Conservation (phyloP, 2,329 filamentous ascomycete genomes). For the Botrytis sinoallii region DNA sequence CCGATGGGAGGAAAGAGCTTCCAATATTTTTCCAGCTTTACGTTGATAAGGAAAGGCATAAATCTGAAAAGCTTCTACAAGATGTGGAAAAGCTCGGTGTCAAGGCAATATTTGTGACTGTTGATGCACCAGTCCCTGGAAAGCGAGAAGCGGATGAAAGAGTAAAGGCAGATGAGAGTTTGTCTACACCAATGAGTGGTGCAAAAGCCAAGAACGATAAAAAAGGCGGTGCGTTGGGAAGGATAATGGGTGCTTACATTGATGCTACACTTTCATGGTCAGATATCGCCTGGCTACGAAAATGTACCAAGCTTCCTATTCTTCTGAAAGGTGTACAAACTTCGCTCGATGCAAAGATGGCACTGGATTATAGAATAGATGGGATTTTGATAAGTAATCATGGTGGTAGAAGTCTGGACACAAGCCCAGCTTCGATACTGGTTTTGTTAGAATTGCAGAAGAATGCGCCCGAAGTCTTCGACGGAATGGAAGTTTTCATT, state of each 20-base stretch:
- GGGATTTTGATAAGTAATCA: conserved; percentile 71
- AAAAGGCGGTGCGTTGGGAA: conserved; percentile 53
- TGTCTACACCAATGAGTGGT: conserved; percentile 50
- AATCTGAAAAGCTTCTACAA: conserved; percentile 49
- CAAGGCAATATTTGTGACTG: conserved; percentile 55
- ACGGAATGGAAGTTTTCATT: conserved; percentile 58
- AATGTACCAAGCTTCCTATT: conserved; percentile 53
- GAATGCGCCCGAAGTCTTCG: conserved; percentile 58
- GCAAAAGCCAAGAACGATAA: conserved; percentile 49
- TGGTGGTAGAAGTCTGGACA: conserved; percentile 57
- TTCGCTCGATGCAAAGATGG: conserved; percentile 58
- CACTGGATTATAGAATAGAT: conserved; percentile 58
- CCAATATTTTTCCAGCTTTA: conserved; percentile 58
- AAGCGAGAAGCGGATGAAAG: conserved; percentile 51
- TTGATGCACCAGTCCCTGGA: conserved; percentile 55
- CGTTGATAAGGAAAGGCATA: conserved; percentile 53
- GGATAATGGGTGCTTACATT: conserved; percentile 56
- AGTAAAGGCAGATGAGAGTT: conserved; percentile 46
- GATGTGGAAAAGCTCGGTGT: conserved; percentile 47
- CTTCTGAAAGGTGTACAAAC: conserved; percentile 70
- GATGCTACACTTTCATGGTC: conserved; percentile 59
- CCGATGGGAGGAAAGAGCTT: conserved; percentile 14
- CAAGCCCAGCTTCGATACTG: conserved; percentile 52
- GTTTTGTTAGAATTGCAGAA: conserved; percentile 61
- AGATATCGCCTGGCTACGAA: conserved; percentile 64